Evolutionary conservation across 768 basidiomycete genomes (phyloP).

Genomic region (Mycena olivaceomarginata): DNA sequence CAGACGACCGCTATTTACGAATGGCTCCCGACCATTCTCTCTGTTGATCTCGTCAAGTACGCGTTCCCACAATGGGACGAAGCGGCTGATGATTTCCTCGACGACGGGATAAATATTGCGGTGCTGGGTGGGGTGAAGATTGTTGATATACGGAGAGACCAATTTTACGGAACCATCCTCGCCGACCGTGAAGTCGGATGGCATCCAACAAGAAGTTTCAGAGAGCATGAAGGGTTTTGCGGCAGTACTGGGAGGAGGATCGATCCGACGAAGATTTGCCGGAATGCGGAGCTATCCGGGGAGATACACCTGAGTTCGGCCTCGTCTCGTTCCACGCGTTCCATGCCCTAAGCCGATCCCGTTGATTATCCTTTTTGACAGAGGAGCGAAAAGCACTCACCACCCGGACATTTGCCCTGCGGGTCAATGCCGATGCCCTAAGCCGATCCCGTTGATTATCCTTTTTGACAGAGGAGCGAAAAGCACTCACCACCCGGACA

Average conservation of each 20-base stretch:
- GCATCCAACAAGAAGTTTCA: constrained; percentile 49
- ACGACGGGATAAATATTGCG: constrained; percentile 42
- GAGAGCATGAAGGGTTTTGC: constrained; percentile 32
- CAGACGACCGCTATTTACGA: background rate
- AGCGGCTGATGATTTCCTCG: constrained; percentile 36
- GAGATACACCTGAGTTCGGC: constrained; percentile 45
- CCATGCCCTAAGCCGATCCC: no score
- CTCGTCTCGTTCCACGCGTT: no score
- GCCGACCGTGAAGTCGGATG: constrained; percentile 49
- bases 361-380: no score
- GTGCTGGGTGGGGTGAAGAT: constrained; percentile 45
- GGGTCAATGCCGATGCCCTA: no score
- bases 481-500: no score
- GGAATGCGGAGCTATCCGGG: background rate
- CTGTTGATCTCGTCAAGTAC: constrained; percentile 42
- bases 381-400: no score
- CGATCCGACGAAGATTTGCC: no score
- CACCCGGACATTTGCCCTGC: constrained; percentile 58
- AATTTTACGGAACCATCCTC: constrained; percentile 41
- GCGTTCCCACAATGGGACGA: constrained; percentile 51
- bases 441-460: no score
- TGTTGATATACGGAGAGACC: constrained; percentile 51
- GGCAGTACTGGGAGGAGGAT: background rate
- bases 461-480: no score
- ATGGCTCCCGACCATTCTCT: background rate